These are phyloP conservation scores for Fusarium incarnatum DNA, from an alignment of 2,329 filamentous ascomycete species.

Conservation along the genomic window DNA sequence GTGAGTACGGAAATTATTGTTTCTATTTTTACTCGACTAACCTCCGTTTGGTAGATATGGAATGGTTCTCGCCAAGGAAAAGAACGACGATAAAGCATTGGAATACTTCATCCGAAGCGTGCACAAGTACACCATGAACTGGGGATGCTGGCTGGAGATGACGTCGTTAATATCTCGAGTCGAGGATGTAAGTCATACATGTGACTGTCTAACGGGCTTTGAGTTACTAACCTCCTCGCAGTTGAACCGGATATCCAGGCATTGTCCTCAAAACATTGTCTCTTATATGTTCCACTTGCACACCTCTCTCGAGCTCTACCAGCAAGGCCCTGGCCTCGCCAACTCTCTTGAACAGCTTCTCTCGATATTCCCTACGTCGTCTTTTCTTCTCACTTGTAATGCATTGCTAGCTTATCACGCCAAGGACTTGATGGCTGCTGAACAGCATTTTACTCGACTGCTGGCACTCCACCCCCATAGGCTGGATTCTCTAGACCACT, in stretches of 20 bases:
- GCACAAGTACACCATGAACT: conserved; percentile 92
- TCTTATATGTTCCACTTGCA: conserved; percentile 94
- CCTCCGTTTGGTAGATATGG: conserved; percentile 71
- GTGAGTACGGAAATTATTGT: conserved; percentile 52
- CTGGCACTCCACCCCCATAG: conserved; percentile 80
- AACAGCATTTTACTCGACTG: conserved; percentile 79
- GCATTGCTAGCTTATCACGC: conserved; percentile 91
- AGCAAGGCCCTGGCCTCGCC: conserved; percentile 80
- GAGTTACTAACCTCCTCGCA: conserved; percentile 51
- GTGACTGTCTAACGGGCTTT: conserved; percentile 38
- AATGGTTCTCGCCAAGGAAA: conserved; percentile 88
- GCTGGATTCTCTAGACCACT: conserved; percentile 92
- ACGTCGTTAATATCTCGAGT: conserved; percentile 80
- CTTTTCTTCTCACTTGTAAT: conserved; percentile 90
- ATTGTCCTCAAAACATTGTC: conserved; percentile 89
- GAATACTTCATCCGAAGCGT: conserved; percentile 90
- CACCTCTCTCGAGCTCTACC: conserved; percentile 91
- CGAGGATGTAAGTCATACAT: conserved; percentile 75
- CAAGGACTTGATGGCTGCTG: conserved; percentile 78
- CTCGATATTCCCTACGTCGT: conserved; percentile 85
- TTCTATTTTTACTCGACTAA: conserved; percentile 4
- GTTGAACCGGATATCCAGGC: conserved; percentile 77
- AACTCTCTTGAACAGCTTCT: conserved; percentile 81
- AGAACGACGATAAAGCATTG: conserved; percentile 87
- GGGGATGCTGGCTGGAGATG: conserved; percentile 96